Evolutionary conservation across 345 rosid genomes (phyloP).

Genomic region (Dipteronia dyeriana): DNA sequence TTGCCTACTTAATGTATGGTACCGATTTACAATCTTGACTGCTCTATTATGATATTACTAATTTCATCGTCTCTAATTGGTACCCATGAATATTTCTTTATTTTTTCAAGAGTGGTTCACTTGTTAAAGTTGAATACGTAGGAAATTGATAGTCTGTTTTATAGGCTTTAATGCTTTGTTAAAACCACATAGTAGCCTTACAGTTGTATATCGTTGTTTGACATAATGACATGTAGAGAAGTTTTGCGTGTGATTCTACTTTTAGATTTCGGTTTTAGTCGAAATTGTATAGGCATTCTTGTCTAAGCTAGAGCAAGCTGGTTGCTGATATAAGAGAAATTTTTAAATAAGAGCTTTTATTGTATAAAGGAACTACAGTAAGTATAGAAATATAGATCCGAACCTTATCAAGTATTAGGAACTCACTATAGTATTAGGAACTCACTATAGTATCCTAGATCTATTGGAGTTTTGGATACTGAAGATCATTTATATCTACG

Average conservation of each 20-base stretch:
- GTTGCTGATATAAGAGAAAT: not conserved
- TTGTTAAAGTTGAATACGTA: not conserved
- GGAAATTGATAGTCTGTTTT: not conserved
- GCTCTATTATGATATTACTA: too few species aligned
- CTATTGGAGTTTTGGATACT: not conserved
- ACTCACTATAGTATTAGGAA: slow-evolving; percentile 7
- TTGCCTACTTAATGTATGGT: too few species aligned
- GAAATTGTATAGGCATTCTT: not conserved
- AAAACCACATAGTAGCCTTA: not conserved
- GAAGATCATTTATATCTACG: not conserved
- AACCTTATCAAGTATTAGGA: too few species aligned
- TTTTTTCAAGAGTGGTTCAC: not conserved
- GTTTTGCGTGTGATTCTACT: not conserved
- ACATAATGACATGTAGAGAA: not conserved
- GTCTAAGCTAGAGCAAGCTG: not conserved
- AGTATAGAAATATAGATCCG: not conserved
- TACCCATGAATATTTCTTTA: too few species aligned
- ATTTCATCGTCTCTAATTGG: too few species aligned
- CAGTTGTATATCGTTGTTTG: not conserved
- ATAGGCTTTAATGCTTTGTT: not conserved
- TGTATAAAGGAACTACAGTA: not conserved
- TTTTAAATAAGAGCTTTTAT: not conserved
- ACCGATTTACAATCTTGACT: too few species aligned
- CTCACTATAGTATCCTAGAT: not conserved
- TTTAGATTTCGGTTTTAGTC: not conserved